phyloP scores from a whole-genome alignment of 306 rosid species.

The Fagus crenata region DNA sequence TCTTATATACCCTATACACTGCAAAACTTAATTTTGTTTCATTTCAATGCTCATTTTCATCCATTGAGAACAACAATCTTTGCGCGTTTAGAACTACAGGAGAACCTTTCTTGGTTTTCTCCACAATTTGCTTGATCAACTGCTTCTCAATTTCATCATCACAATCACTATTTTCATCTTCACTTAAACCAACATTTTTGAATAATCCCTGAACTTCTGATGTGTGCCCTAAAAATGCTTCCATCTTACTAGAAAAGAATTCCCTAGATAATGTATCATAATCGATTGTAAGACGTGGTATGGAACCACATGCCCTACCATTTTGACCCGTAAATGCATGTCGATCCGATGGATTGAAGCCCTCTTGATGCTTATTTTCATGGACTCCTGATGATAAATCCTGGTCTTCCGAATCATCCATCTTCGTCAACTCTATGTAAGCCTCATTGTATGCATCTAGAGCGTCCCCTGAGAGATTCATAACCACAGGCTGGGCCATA shows the following conservation, averaged over 20 bases:
- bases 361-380: slow-evolving; percentile 23
- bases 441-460: slow-evolving; percentile 59
- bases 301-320: slow-evolving; percentile 25
- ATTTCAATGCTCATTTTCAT: slow-evolving; percentile 39
- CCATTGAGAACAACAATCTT: slow-evolving; percentile 53
- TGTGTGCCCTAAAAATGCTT: slow-evolving; percentile 32
- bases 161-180: slow-evolving; percentile 49
- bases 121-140: slow-evolving; percentile 75
- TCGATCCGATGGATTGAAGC: slow-evolving; percentile 19
- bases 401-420: slow-evolving; percentile 50
- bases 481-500: slow-evolving; percentile 37
- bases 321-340: slow-evolving; percentile 23
- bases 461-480: slow-evolving; percentile 65
- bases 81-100: slow-evolving; percentile 64
- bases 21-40: slow-evolving; percentile 29
- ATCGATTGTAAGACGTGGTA: slow-evolving; percentile 8
- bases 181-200: slow-evolving; percentile 25
- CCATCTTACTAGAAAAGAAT: slow-evolving; percentile 20
- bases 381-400: slow-evolving; percentile 40
- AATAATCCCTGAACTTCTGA: slow-evolving; percentile 33
- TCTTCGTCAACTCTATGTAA: slow-evolving; percentile 47
- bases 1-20: slow-evolving; percentile 31
- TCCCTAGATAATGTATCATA: slow-evolving; percentile 32
- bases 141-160: slow-evolving; percentile 67
- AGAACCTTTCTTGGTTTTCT: slow-evolving; percentile 73